A percentile compares a stretch with the other conserved stretches of the same genome.
phyloP scores from a whole-genome alignment of 1,284 basidiomycete genomes.

The Peniophora sp. region DNA sequence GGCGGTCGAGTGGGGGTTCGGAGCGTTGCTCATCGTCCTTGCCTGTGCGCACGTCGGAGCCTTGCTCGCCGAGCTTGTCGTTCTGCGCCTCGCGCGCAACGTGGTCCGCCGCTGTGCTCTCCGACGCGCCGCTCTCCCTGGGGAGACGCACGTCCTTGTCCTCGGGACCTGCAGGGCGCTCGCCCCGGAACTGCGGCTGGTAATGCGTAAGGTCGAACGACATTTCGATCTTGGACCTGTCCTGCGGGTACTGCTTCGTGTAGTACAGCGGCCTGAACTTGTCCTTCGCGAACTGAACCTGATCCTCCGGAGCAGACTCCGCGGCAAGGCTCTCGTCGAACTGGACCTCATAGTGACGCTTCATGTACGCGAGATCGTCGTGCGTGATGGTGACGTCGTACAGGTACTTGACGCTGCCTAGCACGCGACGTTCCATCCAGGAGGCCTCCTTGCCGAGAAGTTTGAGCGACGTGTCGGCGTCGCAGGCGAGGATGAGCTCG shows the following conservation, averaged over 20 bases:
- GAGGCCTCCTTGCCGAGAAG: conserved; percentile 46
- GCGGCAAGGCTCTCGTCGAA: conserved; percentile 35
- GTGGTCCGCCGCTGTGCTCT: conserved; percentile 10
- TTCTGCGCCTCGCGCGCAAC: conserved; percentile 13
- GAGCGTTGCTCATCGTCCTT: conserved; percentile 13
- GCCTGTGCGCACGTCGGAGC: conserved; percentile 15
- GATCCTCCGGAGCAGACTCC: conserved; percentile 29
- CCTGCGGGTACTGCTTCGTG: conserved; percentile 47
- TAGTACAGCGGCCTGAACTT: conserved; percentile 50
- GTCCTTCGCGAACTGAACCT: conserved; percentile 35
- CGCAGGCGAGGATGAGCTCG: conserved; percentile 53
- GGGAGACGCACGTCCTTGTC: background rate
- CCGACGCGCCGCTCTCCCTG: background rate
- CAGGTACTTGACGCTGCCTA: conserved; percentile 52
- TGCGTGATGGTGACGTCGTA: conserved; percentile 57
- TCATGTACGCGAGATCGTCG: conserved; percentile 46
- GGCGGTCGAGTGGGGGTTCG: conserved; percentile 27
- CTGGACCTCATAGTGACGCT: conserved; percentile 39
- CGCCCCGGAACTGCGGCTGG: conserved; percentile 38
- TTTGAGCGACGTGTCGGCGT: conserved; percentile 51
- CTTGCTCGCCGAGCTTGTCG: conserved; percentile 9
- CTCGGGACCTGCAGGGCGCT: conserved; percentile 18
- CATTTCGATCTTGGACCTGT: conserved; percentile 56
- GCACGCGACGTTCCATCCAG: conserved; percentile 48
- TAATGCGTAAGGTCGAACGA: conserved; percentile 52